Conservation (phyloP, 805 yeast genomes). For the Barnettozyma sp. region DNA sequence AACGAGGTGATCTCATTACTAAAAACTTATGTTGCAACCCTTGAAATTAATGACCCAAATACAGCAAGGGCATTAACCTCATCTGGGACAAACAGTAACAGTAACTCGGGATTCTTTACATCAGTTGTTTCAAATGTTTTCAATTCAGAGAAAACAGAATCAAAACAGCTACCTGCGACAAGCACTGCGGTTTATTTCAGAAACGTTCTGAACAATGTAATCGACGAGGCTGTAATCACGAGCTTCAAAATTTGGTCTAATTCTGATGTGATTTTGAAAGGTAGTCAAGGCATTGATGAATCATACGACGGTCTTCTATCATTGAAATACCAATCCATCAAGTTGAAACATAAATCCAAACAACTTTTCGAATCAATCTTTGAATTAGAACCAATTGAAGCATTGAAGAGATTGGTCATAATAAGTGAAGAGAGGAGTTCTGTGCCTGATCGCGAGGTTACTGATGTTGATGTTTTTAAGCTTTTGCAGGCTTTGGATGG, state of each 20-base stretch:
- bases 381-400: constrained; percentile 64
- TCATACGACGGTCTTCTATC: constrained; percentile 29
- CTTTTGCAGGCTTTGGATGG: constrained; percentile 78
- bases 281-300: constrained; percentile 16
- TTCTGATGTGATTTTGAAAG: constrained; percentile 40
- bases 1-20: constrained; percentile 51
- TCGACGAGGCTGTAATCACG: constrained; percentile 50
- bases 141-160: constrained; percentile 48
- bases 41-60: constrained; percentile 35
- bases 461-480: constrained; percentile 39
- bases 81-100: constrained; percentile 36
- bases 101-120: constrained; percentile 34
- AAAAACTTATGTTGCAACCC: constrained; percentile 38
- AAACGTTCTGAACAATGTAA: constrained; percentile 33
- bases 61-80: constrained; percentile 1
- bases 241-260: constrained; percentile 65
- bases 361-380: constrained; percentile 58
- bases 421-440: constrained; percentile 20
- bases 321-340: constrained; percentile 41
- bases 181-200: constrained; percentile 11
- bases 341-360: constrained; percentile 64
- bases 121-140: constrained; percentile 77
- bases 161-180: background rate
- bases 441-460: background rate
- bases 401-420: constrained; percentile 56